These are phyloP conservation scores for Komagataella kurtzmanii DNA, from an alignment of 805 yeast genomes.

Conservation along the genomic window DNA sequence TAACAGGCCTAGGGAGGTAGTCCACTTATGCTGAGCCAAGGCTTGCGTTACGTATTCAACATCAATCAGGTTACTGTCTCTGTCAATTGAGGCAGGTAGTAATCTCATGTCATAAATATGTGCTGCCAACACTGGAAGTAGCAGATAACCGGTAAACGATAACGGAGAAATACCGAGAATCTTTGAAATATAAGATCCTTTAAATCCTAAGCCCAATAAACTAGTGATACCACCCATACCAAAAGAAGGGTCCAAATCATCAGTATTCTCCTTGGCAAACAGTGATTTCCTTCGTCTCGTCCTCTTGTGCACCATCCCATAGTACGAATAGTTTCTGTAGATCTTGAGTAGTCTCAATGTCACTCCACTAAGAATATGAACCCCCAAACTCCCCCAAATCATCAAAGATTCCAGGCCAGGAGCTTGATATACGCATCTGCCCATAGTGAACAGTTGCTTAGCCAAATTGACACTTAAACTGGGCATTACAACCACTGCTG, in stretches of 20 bases:
- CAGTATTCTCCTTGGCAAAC: background rate
- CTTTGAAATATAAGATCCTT: conserved; percentile 28
- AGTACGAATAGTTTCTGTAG: conserved; percentile 15
- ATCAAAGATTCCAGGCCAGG: conserved; percentile 33
- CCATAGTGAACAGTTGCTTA: conserved; percentile 44
- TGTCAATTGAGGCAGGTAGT: conserved; percentile 41
- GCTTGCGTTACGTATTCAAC: conserved; percentile 36
- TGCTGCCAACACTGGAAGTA: conserved; percentile 26
- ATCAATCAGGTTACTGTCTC: conserved; percentile 46
- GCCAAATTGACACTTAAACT: conserved; percentile 25
- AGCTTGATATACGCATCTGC: conserved; percentile 47
- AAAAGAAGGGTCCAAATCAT: conserved; percentile 22
- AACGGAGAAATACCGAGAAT: conserved; percentile 40
- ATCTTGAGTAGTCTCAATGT: conserved; percentile 24
- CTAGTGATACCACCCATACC: conserved; percentile 54
- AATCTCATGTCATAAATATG: conserved; percentile 37
- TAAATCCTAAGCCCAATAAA: conserved; percentile 41
- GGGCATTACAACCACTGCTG: conserved; percentile 43
- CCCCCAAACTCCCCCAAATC: conserved; percentile 29
- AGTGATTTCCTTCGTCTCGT: conserved; percentile 5
- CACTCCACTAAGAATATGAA: conserved; percentile 45
- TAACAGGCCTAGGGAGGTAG: conserved; percentile 16
- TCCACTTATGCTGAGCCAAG: conserved; percentile 7
- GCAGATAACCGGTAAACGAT: conserved; percentile 44
- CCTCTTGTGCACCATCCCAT: conserved; percentile 7